Base-by-base conservation (phyloP, 305 asterid species). In the Euphrasia arctica region DNA sequence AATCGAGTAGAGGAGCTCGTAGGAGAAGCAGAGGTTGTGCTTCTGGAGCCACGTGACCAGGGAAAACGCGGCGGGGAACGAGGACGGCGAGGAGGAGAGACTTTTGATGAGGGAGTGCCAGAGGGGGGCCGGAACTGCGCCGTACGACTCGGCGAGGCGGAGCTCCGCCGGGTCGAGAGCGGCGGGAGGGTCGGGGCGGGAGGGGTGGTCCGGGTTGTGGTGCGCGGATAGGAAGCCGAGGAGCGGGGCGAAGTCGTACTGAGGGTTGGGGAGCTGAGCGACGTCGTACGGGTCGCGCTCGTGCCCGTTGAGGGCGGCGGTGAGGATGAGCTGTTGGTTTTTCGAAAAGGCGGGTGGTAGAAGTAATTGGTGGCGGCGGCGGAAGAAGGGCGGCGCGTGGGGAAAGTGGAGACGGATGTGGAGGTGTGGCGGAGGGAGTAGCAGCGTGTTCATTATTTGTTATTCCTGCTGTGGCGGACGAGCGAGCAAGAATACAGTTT, bases 41-140 rank as follows among this genome's bases (percentile, higher is more conserved):
- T 79, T 79, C 58, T 84, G 96, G 28, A 92, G 95, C 97, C 97
- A 89, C 4, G 82, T 80, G 45, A 92, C 98, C 3, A 92, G 65
- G 12, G 91, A 78, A 57, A 87, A 87, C 0, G 96, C 95, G 2
- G 76, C 70, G 3, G 91, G 52, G 42, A 89, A 74, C 1, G 95
- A 80, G 45, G 91, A 77, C 15, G 95, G 78, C 0, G 82, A 69
- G 15, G 87, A 78, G 8, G 89, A 64, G 11, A 92, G 90, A 36
- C 80, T 76, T 66, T 92, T 92, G 13, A 92, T 71, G 29, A 92
- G 92, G 42, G 93, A 80, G 74, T 92, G 97, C 98, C 98, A 89
- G 36, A 80, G 79, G 5, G 96, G 91, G 22, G 93, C 90, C 2
- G 98, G 96, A 1, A 89, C 96, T 5, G 93, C 96, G 74, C 89